Evolutionary conservation across 139 green algal species (phyloP), one percentile per base, ranked within the genome.

Genomic region (Ostreobium quekettii): DNA sequence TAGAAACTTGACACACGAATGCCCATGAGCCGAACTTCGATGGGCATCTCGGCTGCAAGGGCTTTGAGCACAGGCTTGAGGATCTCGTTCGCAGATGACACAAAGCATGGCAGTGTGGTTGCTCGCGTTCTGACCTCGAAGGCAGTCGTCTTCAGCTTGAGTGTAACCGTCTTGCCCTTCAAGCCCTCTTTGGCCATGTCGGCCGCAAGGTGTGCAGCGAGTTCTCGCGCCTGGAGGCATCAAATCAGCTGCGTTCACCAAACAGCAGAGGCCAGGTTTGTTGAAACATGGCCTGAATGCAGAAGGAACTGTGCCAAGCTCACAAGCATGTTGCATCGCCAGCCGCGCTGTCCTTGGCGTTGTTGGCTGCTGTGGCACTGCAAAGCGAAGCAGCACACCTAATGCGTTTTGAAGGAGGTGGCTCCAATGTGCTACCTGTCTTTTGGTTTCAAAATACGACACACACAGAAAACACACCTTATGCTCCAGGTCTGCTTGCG

Each of bases 101-200:
- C 66, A 70, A 87, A 78, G 32, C 66, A 56, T 1, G 78, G 57
- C 49, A 97, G 72, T 2, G 86, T 93, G 1, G 64, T 46, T 15
- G 87, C 72, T 2, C 87, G 74, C 2, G 83, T 90, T 32, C 74
- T 75, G 5, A 91, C 74, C 71, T 89, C 78, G 70, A 95, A 96
- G 4, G 47, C 76, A 2, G 78, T 80, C 2, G 72, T 56, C 72
- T 96, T 96, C 26, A 96, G 69, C 70, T 96, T 96, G 28, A 96
- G 82, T 0, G 86, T 95, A 22, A 96, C 7, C 8, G 81, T 91
- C n/a, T 71, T 81, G 26, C 82, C 89, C 47, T 81, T 73, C n/a
- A 96, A 78, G 4, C 64, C 72, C 69, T 92, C 85, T 5, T 38
- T 7, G 19, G 67, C 82, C 86, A 95, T 82, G 72, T 93, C 85